phyloP scores from a whole-genome alignment of 2,329 filamentous ascomycete genomes.

The Fusarium metavorans region DNA sequence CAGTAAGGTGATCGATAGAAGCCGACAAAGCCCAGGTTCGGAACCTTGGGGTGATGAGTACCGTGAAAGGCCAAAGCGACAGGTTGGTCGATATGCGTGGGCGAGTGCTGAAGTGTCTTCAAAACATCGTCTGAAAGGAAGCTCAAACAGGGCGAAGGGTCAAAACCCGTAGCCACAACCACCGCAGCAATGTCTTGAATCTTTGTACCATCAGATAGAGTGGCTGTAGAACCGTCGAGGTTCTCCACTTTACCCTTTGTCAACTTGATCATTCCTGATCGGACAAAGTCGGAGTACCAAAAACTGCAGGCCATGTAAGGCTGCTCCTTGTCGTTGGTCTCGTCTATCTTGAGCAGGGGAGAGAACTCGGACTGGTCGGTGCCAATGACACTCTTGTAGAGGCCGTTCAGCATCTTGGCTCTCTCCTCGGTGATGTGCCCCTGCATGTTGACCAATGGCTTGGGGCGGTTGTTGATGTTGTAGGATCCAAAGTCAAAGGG shows the following conservation, averaged over 20 bases:
- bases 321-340: constrained; percentile 60
- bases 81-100: constrained; percentile 66
- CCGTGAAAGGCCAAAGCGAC: constrained; percentile 76
- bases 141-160: constrained; percentile 70
- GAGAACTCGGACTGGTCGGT: constrained; percentile 67
- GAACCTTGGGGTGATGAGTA: constrained; percentile 69
- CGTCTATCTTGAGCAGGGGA: constrained; percentile 53
- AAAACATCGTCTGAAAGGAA: constrained; percentile 72
- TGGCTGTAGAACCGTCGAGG: constrained; percentile 52
- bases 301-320: constrained; percentile 78
- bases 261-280: constrained; percentile 69
- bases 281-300: constrained; percentile 79
- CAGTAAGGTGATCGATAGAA: constrained; percentile 89
- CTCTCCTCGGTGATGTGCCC: constrained; percentile 72
- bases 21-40: constrained; percentile 81
- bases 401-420: constrained; percentile 65
- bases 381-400: constrained; percentile 61
- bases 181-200: constrained; percentile 73
- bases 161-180: constrained; percentile 82
- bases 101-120: constrained; percentile 67
- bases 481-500: constrained; percentile 80
- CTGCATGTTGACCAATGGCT: constrained; percentile 70
- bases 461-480: constrained; percentile 73
- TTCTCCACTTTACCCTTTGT: constrained; percentile 59
- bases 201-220: constrained; percentile 43